These are phyloP conservation scores for Fraxinus greggii DNA, from an alignment of 305 asterid species.

Conservation along the genomic window DNA sequence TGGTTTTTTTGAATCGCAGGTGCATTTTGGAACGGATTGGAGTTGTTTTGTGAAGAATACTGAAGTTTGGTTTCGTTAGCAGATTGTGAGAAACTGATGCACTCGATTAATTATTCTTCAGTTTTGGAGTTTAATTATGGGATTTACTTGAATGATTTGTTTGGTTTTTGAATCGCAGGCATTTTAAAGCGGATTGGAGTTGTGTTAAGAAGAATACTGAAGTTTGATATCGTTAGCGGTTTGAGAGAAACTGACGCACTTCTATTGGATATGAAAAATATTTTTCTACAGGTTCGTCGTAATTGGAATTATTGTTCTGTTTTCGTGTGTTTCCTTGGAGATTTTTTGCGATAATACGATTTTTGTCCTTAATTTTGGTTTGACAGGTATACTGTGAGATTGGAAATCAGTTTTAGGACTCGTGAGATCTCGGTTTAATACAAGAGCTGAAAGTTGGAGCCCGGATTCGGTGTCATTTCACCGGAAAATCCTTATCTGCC, in stretches of 20 bases:
- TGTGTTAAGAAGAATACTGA: conserved; percentile 21
- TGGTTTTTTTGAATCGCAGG: conserved; percentile 27
- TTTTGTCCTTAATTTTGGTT: conserved; percentile 13
- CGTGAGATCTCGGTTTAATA: conserved; percentile 27
- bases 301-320: conserved; percentile 12
- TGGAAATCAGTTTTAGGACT: conserved; percentile 32
- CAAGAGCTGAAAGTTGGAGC: conserved; percentile 15
- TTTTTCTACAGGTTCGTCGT: conserved; percentile 32
- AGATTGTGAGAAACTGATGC: conserved; percentile 1
- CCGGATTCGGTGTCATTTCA: conserved; percentile 19
- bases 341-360: not conserved
- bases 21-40: conserved; percentile 22
- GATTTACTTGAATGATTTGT: conserved; percentile 13
- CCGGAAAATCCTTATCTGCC: conserved; percentile 9
- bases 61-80: conserved; percentile 24
- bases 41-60: conserved; percentile 25
- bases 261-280: conserved; percentile 17
- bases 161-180: conserved; percentile 30
- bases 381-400: conserved; percentile 32
- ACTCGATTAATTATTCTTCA: conserved; percentile 11
- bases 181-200: conserved; percentile 23
- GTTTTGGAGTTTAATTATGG: conserved; percentile 2
- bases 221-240: conserved; percentile 20
- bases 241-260: conserved; percentile 24
- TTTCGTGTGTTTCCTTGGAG: conserved; percentile 7